phyloP scores from a whole-genome alignment of 2,329 filamentous ascomycete species.

The Colletotrichum navitas region DNA sequence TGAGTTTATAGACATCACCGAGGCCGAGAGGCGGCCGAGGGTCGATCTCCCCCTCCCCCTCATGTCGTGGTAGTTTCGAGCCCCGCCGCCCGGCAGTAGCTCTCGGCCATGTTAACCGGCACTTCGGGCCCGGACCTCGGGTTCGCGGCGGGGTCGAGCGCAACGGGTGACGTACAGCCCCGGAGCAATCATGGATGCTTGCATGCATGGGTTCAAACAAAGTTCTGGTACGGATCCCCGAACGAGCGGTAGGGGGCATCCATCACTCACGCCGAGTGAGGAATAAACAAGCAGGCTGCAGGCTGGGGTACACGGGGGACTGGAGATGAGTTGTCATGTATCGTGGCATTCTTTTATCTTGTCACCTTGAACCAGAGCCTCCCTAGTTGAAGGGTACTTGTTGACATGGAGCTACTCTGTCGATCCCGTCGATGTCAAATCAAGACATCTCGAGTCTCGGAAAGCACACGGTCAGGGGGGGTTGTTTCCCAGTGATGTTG shows the following conservation, averaged over 20 bases:
- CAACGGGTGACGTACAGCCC: neutral
- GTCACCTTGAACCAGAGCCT: too few relatives aligned
- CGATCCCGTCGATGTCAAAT: too few relatives aligned
- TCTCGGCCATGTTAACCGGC: constrained; percentile 31
- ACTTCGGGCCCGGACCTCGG: constrained; percentile 38
- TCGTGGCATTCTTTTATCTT: too few relatives aligned
- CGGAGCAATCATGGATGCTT: neutral
- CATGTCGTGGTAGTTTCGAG: constrained; percentile 1
- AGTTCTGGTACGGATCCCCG: neutral
- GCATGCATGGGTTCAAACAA: neutral
- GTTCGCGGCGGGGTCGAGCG: neutral
- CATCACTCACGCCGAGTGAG: too few relatives aligned
- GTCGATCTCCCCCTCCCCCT: constrained; percentile 7
- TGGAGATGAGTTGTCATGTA: neutral
- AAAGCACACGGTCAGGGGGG: too few relatives aligned
- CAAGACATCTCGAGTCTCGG: too few relatives aligned
- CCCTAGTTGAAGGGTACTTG: too few relatives aligned
- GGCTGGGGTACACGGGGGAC: neutral
- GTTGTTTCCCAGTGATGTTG: too few relatives aligned
- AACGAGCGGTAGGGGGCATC: too few relatives aligned
- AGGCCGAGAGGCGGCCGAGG: neutral
- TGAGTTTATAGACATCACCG: constrained; percentile 14
- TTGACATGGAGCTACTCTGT: neutral
- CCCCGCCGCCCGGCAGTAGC: constrained; percentile 31
- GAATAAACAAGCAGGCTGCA: too few relatives aligned